Evolutionary conservation across 768 basidiomycete genomes (phyloP).

Genomic region (Sporobolomyces roseus): DNA sequence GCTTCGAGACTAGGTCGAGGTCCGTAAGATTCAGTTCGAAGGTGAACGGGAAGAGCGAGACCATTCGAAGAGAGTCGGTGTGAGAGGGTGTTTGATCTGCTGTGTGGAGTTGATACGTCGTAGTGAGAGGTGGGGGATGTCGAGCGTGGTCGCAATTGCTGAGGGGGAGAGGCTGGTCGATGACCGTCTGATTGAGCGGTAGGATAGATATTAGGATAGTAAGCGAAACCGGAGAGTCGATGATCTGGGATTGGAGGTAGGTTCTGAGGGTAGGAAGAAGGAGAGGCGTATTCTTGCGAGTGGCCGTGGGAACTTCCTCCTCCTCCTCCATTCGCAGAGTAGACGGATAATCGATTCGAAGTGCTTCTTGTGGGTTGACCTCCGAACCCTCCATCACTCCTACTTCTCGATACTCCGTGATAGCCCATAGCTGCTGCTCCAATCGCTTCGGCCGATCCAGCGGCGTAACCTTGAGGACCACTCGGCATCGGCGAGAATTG

Average conservation of each 20-base stretch:
- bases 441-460: neutral
- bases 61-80: neutral
- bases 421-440: neutral
- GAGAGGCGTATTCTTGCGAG: neutral
- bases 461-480: neutral
- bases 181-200: neutral
- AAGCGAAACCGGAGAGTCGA: slow-evolving; percentile 13
- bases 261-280: neutral
- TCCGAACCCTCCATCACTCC: slow-evolving; percentile 2
- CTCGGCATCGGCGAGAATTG: slow-evolving; percentile 4
- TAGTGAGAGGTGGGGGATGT: neutral
- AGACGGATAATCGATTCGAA: slow-evolving; percentile 25
- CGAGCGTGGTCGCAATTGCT: slow-evolving; percentile 13
- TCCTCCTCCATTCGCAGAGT: slow-evolving; percentile 9
- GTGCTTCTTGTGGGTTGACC: neutral
- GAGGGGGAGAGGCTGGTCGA: slow-evolving; percentile 3
- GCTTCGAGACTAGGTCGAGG: slow-evolving; percentile 6
- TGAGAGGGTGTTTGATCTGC: neutral
- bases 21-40: slow-evolving; percentile 3
- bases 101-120: neutral
- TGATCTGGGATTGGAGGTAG: slow-evolving; percentile 14
- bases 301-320: slow-evolving; percentile 19
- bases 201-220: slow-evolving; percentile 18
- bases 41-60: slow-evolving; percentile 16
- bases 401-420: neutral